Conservation (phyloP, 768 basidiomycete species). For the Cystofilobasidium capitatum region DNA sequence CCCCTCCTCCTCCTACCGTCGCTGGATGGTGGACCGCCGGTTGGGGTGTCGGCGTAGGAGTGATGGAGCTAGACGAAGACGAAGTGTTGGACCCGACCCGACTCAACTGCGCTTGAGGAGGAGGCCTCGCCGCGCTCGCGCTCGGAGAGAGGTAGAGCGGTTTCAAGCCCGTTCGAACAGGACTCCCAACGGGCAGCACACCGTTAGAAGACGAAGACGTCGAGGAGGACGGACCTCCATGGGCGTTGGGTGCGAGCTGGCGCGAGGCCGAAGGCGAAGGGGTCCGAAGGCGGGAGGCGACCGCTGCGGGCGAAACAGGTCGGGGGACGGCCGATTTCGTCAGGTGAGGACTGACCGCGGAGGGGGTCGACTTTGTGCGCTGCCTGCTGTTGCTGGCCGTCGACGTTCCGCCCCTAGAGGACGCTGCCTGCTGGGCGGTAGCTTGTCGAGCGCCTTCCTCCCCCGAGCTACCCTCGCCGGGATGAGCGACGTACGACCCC, state of each 20-base stretch:
- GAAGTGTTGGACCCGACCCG: not conserved
- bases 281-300: not conserved
- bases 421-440: not conserved
- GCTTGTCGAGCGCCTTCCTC: too few relatives aligned
- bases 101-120: not conserved
- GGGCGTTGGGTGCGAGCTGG: too few relatives aligned
- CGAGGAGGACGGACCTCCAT: not conserved
- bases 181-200: not conserved
- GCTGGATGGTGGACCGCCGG: too few relatives aligned
- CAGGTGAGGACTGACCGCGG: not conserved
- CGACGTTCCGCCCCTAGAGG: not conserved
- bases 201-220: not conserved
- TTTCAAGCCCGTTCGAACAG: not conserved
- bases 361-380: not conserved
- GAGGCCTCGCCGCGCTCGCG: not conserved
- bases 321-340: not conserved
- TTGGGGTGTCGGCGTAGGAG: too few relatives aligned
- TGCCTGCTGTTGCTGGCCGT: too few relatives aligned
- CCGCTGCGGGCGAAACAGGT: not conserved
- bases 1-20: too few relatives aligned
- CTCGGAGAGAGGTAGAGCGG: not conserved
- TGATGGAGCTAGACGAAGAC: not conserved
- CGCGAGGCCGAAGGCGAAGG: too few relatives aligned
- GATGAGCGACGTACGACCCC: too few relatives aligned
- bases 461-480: too few relatives aligned